Evolutionary conservation across 495 filamentous ascomycete genomes (phyloP), one percentile per base, ranked within the genome.

Genomic region (Oidiodendron maius): DNA sequence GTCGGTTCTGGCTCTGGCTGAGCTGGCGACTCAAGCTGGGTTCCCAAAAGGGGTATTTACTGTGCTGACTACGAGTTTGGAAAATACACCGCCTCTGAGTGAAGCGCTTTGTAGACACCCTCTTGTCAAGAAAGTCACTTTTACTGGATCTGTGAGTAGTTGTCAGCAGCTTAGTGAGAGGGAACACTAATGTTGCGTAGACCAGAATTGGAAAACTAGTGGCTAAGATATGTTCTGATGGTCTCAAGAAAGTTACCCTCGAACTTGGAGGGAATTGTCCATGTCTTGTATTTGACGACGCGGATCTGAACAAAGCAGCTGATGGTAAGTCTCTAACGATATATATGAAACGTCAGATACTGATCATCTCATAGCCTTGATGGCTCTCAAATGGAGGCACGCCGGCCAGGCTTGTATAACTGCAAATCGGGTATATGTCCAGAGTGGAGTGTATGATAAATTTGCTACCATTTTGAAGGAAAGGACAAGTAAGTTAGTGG

Each of bases 221-320:
- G 16, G 81, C 81, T 24, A 65, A 67, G 4, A 71, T 56, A 1
- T 61, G 58, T 41, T 68, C 81, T 0, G 70, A 75, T 17, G 78
- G 81, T 1, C 64, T 87, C 43, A 87, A 86, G 68, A 89, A 87
- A 53, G 60, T 84, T 10, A 83, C 80, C 2, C 76, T 87, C 24
- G 84, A 89, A 63, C 72, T 89, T 20, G 84, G 84, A 23, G 84
- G 84, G 3, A 87, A 89, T 61, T 84, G 83, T 37, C 84, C 84
- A 0, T 86, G 86, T 63, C 68, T 87, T 36, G 75, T 87, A 5
- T 87, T 89, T 56, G 79, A 86, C 40, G 84, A 89, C 60, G 83
- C 84, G 16, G 78, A 86, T 45, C 64, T 87, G 13, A 74, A 84
- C 15, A 69, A 76, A 42, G 81, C 83, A 3, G 64, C 81, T 8